phyloP scores from a whole-genome alignment of 2,329 filamentous ascomycete genomes.

The Hyphodiscus sp. region DNA sequence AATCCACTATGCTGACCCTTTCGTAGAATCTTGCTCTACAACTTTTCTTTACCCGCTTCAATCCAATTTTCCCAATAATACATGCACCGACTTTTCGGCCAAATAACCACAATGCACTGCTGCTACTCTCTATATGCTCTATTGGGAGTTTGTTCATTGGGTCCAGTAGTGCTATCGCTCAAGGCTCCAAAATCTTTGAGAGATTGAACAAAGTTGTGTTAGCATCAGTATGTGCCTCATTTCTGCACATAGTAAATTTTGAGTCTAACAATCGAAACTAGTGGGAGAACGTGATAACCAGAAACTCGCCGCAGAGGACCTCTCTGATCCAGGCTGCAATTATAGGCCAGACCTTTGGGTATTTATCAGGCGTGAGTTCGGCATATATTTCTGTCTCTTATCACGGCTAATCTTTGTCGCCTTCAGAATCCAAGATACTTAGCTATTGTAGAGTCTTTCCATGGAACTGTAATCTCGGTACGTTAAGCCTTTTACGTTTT shows the following conservation, averaged over 20 bases:
- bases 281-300: neutral
- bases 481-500: neutral
- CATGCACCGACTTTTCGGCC: too few species aligned
- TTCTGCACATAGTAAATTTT: neutral
- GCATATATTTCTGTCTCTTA: neutral
- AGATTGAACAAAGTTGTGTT: constrained; percentile 13
- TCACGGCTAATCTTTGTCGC: neutral
- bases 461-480: constrained; percentile 13
- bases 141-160: neutral
- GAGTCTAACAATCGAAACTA: neutral
- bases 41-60: too few species aligned
- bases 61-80: too few species aligned
- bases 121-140: too few species aligned
- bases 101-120: too few species aligned
- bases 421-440: constrained; percentile 7
- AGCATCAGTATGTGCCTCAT: constrained; percentile 4
- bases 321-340: constrained; percentile 9
- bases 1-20: too few species aligned
- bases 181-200: constrained; percentile 10
- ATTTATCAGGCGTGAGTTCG: constrained; percentile 9
- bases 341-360: constrained; percentile 11
- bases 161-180: constrained; percentile 1
- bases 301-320: neutral
- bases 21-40: too few species aligned
- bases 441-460: constrained; percentile 8